Conservation (phyloP, 441 rosid species). For the Gossypium lobatum region DNA sequence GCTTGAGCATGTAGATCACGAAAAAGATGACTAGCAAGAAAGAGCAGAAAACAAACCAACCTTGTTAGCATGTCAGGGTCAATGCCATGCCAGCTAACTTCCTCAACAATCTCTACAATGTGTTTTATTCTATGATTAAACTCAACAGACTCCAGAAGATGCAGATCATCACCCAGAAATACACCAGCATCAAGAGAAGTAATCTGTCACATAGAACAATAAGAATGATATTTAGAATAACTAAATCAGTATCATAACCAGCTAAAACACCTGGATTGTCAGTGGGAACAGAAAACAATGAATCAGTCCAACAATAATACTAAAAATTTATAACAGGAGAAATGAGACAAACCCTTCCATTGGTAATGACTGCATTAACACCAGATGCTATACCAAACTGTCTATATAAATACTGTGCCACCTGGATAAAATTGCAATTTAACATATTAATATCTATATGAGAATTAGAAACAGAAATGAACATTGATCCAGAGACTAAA, state of each 20-base stretch:
- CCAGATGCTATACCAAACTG: slow-evolving; percentile 65
- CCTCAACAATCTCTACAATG: slow-evolving; percentile 73
- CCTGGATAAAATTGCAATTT: slow-evolving; percentile 43
- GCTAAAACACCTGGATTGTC: neutral
- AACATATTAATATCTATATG: slow-evolving; percentile 14
- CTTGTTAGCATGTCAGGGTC: slow-evolving; percentile 95
- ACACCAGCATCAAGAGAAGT: slow-evolving; percentile 56
- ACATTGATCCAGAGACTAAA: slow-evolving; percentile 7
- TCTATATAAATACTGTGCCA: slow-evolving; percentile 53
- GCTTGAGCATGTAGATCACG: slow-evolving; percentile 1
- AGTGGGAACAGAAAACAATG: neutral
- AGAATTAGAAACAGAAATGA: slow-evolving; percentile 16
- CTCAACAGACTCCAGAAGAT: slow-evolving; percentile 88
- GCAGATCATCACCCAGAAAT: slow-evolving; percentile 80
- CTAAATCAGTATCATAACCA: neutral
- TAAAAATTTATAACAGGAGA: neutral
- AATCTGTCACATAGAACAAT: slow-evolving; percentile 42
- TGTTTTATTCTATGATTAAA: slow-evolving; percentile 77
- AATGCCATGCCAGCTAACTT: slow-evolving; percentile 69
- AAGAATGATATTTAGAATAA: neutral
- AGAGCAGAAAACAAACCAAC: slow-evolving; percentile 33
- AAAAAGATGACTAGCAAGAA: slow-evolving; percentile 5
- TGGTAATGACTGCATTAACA: slow-evolving; percentile 76
- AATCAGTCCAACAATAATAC: neutral
- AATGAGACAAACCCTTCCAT: slow-evolving; percentile 73